Percentiles rank a stretch among this genome's conserved stretches.
Evolutionary conservation across 768 basidiomycete species (phyloP).

Genomic region (Lenzites betulinus): DNA sequence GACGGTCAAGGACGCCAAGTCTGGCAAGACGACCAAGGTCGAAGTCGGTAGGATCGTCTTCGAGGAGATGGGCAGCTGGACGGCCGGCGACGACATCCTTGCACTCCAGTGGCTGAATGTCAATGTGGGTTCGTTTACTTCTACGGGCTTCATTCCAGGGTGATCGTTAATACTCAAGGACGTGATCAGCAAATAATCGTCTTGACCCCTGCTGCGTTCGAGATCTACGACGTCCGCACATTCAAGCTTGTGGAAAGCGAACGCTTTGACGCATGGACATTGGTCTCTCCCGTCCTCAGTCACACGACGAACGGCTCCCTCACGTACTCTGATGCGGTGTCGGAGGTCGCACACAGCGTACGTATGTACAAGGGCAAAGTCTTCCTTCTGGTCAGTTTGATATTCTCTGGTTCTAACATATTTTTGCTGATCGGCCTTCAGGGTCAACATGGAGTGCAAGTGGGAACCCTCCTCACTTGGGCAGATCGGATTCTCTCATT

Average conservation of each 20-base stretch:
- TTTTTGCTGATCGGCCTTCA: constrained; percentile 31
- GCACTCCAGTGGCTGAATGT: constrained; percentile 87
- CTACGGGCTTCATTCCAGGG: neutral
- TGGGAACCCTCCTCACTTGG: constrained; percentile 91
- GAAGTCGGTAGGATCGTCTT: constrained; percentile 69
- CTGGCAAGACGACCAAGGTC: constrained; percentile 57
- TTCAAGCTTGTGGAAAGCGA: constrained; percentile 63
- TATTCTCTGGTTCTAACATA: neutral
- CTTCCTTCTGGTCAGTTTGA: constrained; percentile 76
- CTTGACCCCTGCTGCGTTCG: constrained; percentile 57
- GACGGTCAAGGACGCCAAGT: constrained; percentile 50
- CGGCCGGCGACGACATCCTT: constrained; percentile 60
- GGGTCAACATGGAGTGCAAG: constrained; percentile 68
- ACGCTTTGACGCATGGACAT: constrained; percentile 53
- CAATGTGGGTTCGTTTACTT: constrained; percentile 64
- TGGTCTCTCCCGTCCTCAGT: constrained; percentile 56
- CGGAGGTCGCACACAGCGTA: constrained; percentile 68
- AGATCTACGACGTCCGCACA: constrained; percentile 67
- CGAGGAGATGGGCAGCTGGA: constrained; percentile 61
- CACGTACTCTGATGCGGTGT: constrained; percentile 50
- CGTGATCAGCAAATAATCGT: constrained; percentile 64
- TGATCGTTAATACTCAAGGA: neutral
- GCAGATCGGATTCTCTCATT: constrained; percentile 86
- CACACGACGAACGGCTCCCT: constrained; percentile 48
- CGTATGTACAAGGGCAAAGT: constrained; percentile 87